A percentile compares a stretch with the other conserved stretches of the same genome.
Conservation (phyloP, 2,329 filamentous ascomycete species). For the Ascochyta fabae region DNA sequence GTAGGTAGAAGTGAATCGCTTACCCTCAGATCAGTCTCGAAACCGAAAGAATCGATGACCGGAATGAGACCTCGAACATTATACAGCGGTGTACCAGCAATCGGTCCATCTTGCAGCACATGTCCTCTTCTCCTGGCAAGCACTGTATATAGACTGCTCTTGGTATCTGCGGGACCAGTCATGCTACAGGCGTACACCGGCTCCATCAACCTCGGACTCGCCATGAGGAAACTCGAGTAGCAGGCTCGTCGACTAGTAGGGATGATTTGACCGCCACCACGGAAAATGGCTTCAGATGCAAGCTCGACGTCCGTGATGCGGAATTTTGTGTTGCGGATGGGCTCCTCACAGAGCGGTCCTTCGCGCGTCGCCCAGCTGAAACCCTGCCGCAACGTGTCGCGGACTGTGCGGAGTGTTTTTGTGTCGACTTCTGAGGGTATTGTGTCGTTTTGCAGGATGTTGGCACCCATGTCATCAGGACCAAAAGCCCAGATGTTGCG, state of each 20-base stretch:
- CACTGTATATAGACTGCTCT: constrained; percentile 89
- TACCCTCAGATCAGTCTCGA: constrained; percentile 88
- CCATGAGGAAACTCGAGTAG: constrained; percentile 97
- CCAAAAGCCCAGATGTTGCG: constrained; percentile 99
- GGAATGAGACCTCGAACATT: constrained; percentile 89
- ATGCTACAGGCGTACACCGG: constrained; percentile 92
- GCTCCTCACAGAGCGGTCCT: constrained; percentile 96
- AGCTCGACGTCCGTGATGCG: constrained; percentile 90
- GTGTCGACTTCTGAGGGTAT: constrained; percentile 94
- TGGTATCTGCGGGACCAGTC: constrained; percentile 88
- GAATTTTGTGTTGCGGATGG: constrained; percentile 98
- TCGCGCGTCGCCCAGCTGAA: constrained; percentile 97
- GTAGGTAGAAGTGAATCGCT: constrained; percentile 11
- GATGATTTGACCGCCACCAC: constrained; percentile 96
- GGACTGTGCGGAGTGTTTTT: constrained; percentile 82
- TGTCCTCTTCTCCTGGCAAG: constrained; percentile 88
- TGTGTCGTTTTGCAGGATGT: constrained; percentile 96
- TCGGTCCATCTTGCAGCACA: constrained; percentile 90
- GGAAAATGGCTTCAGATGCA: constrained; percentile 88
- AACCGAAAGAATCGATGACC: constrained; percentile 96
- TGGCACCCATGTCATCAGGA: constrained; percentile 91
- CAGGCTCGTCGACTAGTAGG: constrained; percentile 90
- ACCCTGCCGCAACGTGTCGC: constrained; percentile 92
- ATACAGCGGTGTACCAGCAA: constrained; percentile 93
- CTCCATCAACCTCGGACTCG: constrained; percentile 94